Evolutionary conservation across 1,284 basidiomycete species (phyloP), one percentile per base, ranked within the genome.

Genomic region (Megacollybia platyphylla): DNA sequence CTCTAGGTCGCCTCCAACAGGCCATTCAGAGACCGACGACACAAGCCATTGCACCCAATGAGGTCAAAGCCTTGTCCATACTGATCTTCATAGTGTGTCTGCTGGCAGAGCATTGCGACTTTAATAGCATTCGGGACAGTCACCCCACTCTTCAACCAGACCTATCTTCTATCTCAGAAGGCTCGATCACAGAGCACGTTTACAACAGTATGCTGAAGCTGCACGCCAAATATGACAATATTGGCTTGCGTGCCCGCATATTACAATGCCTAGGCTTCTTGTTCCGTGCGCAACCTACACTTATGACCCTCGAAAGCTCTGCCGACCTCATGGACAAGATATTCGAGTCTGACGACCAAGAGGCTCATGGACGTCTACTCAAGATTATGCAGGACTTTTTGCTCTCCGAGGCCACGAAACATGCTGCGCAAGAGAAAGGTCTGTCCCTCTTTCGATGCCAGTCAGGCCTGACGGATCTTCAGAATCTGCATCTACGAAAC

Each of bases 341-440:
- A 36, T 93, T 97, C 52, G 58, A 65, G 0, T 79, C 82, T 0
- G 58, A 70, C 0, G 78, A 86, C 44, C 71, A 79, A 49, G 86
- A 90, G 39, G 76, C 73, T 17, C 78, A 76, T 36, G 77, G 79
- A 10, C 74, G 83, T 7, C 58, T 97, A 6, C 64, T 98, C 40
- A 83, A 78, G 54, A 88, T 96, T 49, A 79, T 98, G 52, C 87
- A 92, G 53, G 91, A 93, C 43, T 96, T 94, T 57, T 61, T 97
- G 36, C 61, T 81, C 5, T 82, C 86, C 0, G 87, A 94, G 57
- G 76, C 86, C 5, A 65, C 73, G 29, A 90, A 88, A 56, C 78
- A 87, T 54, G 62, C 75, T 3, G 70, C 68, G 2, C 73, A 76
- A 48, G 76, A 78, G 55, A 84, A 82, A 61, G 73, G 79, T 77